Percentiles rank a stretch among this genome's conserved stretches.
These are phyloP conservation scores for Colletotrichum nymphaeae DNA, from an alignment of 2,329 filamentous ascomycete species.

Conservation along the genomic window DNA sequence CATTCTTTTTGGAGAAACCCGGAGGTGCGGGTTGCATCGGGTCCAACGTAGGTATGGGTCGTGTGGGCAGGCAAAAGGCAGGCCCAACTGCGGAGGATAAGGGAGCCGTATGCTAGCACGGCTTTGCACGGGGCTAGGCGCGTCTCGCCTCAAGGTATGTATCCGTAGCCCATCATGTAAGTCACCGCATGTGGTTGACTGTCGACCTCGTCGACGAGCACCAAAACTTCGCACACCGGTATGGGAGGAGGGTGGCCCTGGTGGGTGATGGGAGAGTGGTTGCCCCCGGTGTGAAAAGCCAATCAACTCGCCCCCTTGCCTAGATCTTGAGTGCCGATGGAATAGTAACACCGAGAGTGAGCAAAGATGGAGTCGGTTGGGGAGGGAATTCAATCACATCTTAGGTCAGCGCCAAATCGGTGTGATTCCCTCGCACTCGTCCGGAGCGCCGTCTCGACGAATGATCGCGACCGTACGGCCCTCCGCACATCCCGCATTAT, in stretches of 20 bases:
- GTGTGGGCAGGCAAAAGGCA: not conserved
- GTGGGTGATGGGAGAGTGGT: not conserved
- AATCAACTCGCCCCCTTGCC: conserved; percentile 1
- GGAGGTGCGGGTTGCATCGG: conserved; percentile 31
- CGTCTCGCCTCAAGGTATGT: too few species aligned
- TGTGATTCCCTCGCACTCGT: conserved; percentile 28
- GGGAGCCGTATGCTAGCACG: not conserved
- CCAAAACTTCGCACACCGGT: conserved; percentile 11
- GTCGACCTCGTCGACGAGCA: too few species aligned
- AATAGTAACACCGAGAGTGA: not conserved
- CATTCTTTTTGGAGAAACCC: not conserved
- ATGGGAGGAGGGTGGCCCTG: not conserved
- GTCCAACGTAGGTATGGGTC: not conserved
- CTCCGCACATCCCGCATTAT: conserved; percentile 14
- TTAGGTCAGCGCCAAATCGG: conserved; percentile 28
- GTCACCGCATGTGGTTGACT: too few species aligned
- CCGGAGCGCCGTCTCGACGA: not conserved
- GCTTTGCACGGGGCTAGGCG: too few species aligned
- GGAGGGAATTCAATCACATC: not conserved
- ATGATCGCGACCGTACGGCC: conserved; percentile 2
- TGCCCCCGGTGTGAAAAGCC: conserved; percentile 22
- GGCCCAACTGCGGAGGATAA: not conserved
- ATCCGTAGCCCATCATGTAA: too few species aligned
- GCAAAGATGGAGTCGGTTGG: not conserved
- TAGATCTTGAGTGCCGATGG: not conserved